Evolutionary conservation across 441 rosid species (phyloP), one percentile per base, ranked within the genome.

Genomic region (Cnidoscolus chayamansa): DNA sequence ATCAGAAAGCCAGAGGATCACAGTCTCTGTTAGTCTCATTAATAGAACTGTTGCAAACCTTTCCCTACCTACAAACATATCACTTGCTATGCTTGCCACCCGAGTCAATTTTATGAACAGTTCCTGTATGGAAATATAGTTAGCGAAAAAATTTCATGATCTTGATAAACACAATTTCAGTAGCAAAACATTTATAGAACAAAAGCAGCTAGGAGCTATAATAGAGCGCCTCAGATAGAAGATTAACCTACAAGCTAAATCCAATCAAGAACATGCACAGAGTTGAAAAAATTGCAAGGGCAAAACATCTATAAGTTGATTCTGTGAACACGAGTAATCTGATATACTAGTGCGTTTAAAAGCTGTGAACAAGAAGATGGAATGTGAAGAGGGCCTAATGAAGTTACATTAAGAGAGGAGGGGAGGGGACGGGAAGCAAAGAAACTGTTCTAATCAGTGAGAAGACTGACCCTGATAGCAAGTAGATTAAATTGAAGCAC

Each of bases 11-110:
- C 97, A 92, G 55, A 94, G 84, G 77, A 94, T 86, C 78, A 94
- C 92, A 0, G 99, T 88, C 80, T 94, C 97, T 3, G 88, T 89
- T n/a, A 92, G 81, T 82, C 97, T 89, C 97, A 94, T 90, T 77
- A 94, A 76, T 65, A 94, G 68, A 78, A 90, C 73, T 4, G 94
- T 90, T 47, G 97, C 94, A 67, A 90, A 88, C 70, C 97, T 85
- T 83, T 94, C 99, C 75, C 97, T 83, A 13, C 99, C 99, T n/a
- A 85, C 89, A 51, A 90, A 89, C 92, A 88, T 86, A 65, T 90
- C 94, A 2, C 85, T 79, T 47, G 85, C 92, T 70, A 92, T 85
- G 78, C 70, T 81, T 9, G 92, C 93, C 78, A 88, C 79, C 73
- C 78, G 75, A 40, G 88, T 87, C 81, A 94, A 45, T 76, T 92